Evolutionary conservation across 352 stramenopile species (phyloP), one percentile per base, ranked within the genome.

Genomic region (Phytophthora pistaciae): DNA sequence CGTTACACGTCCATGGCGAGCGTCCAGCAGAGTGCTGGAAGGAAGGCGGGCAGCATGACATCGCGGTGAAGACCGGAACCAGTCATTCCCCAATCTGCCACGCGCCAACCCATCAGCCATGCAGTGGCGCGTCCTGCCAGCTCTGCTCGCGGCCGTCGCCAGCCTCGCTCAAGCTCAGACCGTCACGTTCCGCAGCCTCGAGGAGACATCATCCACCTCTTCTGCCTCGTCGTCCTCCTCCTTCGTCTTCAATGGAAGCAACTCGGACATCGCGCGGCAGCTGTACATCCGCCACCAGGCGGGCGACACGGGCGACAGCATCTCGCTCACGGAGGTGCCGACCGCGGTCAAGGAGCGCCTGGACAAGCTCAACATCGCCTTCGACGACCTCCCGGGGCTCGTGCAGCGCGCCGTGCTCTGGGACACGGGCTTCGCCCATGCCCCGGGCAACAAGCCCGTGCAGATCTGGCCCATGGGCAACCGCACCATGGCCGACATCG

Each of bases 211-310:
- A n/a, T n/a, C n/a, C n/a, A n/a, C n/a, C n/a, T n/a, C n/a, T n/a
- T n/a, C n/a, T n/a, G n/a, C n/a, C n/a, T n/a, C 55, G 31, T 36
- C 31, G 31, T 55, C 48, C 21, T 55, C 50, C 21, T 58, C 55
- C 29, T 81, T 75, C 52, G 44, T 69, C 25, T 79, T 82, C 44
- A 74, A 82, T 42, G 75, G 71, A 9, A 55, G 56, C 9, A 78
- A 70, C 49, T 86, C 77, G 36, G 75, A 80, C 64, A 70, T 83
- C 50, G 75, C 75, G 10, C 64, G 66, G 36, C 75, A 83, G 60
- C 68, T 78, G 18, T 79, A 77, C 64, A 53, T 66, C 44, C 74
- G 70, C 9, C 20, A 74, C 57, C 50, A 52, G 33, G 68, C 69
- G 5, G 69, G 69, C 13, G 72, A 70, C 49, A 50, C 21, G 5